Evolutionary conservation across 2,329 filamentous ascomycete species (phyloP).

Genomic region (Sporothrix globosa): DNA sequence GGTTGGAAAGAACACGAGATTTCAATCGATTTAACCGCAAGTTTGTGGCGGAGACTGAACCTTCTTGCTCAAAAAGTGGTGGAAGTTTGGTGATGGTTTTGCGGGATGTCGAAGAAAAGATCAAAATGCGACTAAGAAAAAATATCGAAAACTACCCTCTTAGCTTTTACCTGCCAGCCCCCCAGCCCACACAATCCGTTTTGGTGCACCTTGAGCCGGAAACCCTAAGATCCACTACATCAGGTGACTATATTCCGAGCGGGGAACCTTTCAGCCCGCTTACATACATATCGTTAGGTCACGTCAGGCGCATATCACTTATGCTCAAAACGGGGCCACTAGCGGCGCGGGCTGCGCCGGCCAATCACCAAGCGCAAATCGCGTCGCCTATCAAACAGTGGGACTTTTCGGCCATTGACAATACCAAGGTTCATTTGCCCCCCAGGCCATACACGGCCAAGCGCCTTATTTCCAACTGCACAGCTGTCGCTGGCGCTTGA

Average conservation of each 20-base stretch:
- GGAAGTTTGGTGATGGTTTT: conserved; percentile 29
- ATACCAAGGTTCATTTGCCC: conserved; percentile 5
- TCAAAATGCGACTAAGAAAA: conserved; percentile 26
- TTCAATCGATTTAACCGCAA: conserved; percentile 99
- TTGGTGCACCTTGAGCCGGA: conserved; percentile 5
- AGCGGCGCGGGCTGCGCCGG: neutral
- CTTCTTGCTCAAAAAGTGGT: conserved; percentile 70
- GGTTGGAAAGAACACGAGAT: conserved; percentile 72
- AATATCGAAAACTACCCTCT: neutral
- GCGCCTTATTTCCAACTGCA: conserved; percentile 13
- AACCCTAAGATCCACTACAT: conserved; percentile 26
- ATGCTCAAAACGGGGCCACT: neutral
- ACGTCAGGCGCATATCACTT: neutral
- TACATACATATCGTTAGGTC: neutral
- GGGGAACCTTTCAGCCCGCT: too few species aligned
- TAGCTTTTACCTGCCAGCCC: neutral
- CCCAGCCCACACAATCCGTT: conserved; percentile 21
- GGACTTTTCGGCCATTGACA: neutral
- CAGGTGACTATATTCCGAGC: neutral
- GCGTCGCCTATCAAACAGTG: conserved; percentile 15
- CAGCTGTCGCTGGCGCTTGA: conserved; percentile 13
- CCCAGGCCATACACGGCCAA: conserved; percentile 20
- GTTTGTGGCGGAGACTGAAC: conserved; percentile 95
- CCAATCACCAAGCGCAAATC: conserved; percentile 2
- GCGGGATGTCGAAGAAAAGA: conserved; percentile 26